Conservation (phyloP, 345 rosid species). For the Citrus hindsii region DNA sequence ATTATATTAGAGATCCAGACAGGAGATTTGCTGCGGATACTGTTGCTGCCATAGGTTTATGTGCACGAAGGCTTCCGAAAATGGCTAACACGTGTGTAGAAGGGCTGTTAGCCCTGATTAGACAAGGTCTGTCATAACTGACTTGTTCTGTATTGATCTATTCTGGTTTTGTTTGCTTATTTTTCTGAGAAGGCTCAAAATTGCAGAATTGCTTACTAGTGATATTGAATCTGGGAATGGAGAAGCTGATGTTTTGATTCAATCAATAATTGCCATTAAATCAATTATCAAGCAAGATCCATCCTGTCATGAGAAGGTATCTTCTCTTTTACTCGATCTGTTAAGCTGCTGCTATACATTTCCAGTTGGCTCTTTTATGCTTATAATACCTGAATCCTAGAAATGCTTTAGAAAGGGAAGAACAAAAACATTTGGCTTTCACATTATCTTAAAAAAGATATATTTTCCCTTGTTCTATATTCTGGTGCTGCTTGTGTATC, state of each 20-base stretch:
- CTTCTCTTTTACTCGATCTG: constrained; percentile 16
- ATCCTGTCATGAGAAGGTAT: constrained; percentile 73
- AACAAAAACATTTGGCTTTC: too few species aligned
- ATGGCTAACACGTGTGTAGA: constrained; percentile 70
- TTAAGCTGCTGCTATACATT: constrained; percentile 11
- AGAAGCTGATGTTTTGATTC: constrained; percentile 73
- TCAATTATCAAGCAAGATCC: constrained; percentile 79
- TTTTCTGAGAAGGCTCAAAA: constrained; percentile 21
- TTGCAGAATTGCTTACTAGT: constrained; percentile 58
- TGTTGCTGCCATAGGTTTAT: constrained; percentile 83
- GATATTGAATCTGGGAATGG: constrained; percentile 41
- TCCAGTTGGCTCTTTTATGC: not conserved
- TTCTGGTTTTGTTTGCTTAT: not conserved
- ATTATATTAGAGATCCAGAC: constrained; percentile 89
- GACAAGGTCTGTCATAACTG: constrained; percentile 52
- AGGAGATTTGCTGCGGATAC: constrained; percentile 86
- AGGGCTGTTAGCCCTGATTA: constrained; percentile 60
- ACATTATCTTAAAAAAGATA: too few species aligned
- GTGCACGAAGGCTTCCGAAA: constrained; percentile 65
- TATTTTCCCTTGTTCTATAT: too few species aligned
- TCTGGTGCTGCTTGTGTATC: too few species aligned
- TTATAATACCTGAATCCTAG: constrained; percentile 7
- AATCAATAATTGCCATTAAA: constrained; percentile 72
- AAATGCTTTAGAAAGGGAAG: constrained; percentile 11
- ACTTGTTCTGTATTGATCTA: constrained; percentile 5